Evolutionary conservation across 805 yeast genomes (phyloP).

Genomic region (Nakazawaea ishiwadae): DNA sequence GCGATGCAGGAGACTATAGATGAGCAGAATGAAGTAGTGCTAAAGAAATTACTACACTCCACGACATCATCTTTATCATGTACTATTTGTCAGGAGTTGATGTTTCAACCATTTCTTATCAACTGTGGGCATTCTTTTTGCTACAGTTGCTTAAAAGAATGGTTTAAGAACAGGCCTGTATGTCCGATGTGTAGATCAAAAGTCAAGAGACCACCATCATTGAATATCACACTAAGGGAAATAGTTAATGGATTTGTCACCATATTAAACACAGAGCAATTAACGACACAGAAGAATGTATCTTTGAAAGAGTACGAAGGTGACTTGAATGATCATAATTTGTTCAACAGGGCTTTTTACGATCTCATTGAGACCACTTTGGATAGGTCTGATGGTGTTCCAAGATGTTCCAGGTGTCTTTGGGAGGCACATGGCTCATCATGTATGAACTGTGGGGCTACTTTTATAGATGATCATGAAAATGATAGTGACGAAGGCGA

Average conservation of each 20-base stretch:
- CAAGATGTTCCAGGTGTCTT: slow-evolving; percentile 70
- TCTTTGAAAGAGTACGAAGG: slow-evolving; percentile 30
- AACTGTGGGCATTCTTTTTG: slow-evolving; percentile 76
- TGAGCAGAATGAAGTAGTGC: not conserved
- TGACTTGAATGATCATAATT: slow-evolving; percentile 31
- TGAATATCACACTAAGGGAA: slow-evolving; percentile 49
- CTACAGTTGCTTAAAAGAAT: slow-evolving; percentile 56
- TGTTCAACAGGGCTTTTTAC: slow-evolving; percentile 50
- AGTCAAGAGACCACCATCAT: slow-evolving; percentile 43
- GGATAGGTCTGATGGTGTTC: slow-evolving; percentile 67
- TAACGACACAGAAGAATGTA: slow-evolving; percentile 24
- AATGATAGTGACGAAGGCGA: slow-evolving; percentile 10
- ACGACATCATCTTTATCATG: slow-evolving; percentile 38
- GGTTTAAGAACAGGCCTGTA: slow-evolving; percentile 54
- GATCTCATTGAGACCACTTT: slow-evolving; percentile 44
- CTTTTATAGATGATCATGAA: slow-evolving; percentile 27
- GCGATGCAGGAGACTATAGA: slow-evolving; percentile 3
- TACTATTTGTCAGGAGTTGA: slow-evolving; percentile 63
- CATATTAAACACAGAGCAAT: slow-evolving; percentile 24
- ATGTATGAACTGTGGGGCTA: slow-evolving; percentile 66
- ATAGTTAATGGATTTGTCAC: slow-evolving; percentile 36
- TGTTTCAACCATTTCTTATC: slow-evolving; percentile 60
- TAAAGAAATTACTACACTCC: not conserved
- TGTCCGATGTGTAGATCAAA: slow-evolving; percentile 66
- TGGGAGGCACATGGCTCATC: slow-evolving; percentile 70